Base-by-base conservation (phyloP, 176 grass and related monocot species). In the Lolium multiflorum region DNA sequence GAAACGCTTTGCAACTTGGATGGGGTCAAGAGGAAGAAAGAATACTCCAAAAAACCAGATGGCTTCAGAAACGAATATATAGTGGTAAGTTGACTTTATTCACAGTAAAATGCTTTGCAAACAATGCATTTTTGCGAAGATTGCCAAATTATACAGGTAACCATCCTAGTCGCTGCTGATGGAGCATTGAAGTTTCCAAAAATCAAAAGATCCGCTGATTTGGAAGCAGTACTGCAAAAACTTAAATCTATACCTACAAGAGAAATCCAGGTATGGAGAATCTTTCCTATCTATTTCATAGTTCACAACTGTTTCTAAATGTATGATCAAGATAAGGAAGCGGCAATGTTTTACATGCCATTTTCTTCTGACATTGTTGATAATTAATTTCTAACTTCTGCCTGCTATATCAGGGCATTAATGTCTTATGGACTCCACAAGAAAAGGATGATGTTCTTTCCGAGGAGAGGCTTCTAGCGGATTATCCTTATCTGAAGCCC, bases 61-160 rank as follows among this genome's bases (percentile, higher is more conserved):
- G 87, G 76, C 35, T 66, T 73, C 66, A 80, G 48, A 26, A 89
- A 89, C 11, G 81, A 89, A 70, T 84, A 89, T 31, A 72, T 79
- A 54, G 87, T 83, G 81, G 74, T 88, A 72, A 3, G 55, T 21
- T 16, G 47, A 71, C 25, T 71, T 78, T 0, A 14, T 54, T 4
- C 63, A 10, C 8, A 2, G 9, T 17, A 38, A 57, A 87, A 67
- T 22, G 20, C 0, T 69, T 22, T 55, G 7, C 13, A 18, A 9
- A 8, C 35, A 20, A 68, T 64, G 9, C 6, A 9, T 31, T 66
- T 44, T 1, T 46, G 10, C 28, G 21, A 15, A 64, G 15, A 46
- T 64, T 52, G 4, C 4, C 44, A 79, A 52, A 73, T 74, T 7
- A 28, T 35, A 5, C 81, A 79, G 75, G 15, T 84, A 79, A 84